These are phyloP conservation scores for Spatholobus suberectus DNA, from an alignment of 306 rosid genomes.

Conservation along the genomic window DNA sequence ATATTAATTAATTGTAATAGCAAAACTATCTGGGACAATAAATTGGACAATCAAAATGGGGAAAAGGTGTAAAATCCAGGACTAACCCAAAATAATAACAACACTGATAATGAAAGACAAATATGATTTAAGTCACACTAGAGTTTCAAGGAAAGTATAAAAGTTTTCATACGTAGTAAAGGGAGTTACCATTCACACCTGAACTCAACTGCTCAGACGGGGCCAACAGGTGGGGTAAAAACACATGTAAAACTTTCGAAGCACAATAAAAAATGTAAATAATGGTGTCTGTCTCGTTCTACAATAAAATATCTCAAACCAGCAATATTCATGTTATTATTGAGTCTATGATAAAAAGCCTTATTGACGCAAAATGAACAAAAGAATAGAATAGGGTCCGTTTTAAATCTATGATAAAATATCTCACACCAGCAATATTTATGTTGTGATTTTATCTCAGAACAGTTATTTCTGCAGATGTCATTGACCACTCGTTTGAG, in stretches of 20 bases:
- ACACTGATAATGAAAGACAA: neutral
- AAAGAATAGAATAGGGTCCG: neutral
- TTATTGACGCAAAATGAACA: neutral
- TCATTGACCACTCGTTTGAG: neutral
- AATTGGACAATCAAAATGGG: neutral
- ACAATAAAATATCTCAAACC: neutral
- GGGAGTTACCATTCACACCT: neutral
- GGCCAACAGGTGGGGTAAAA: neutral
- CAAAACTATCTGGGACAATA: neutral
- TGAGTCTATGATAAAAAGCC: neutral
- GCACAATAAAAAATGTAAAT: neutral
- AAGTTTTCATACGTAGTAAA: neutral
- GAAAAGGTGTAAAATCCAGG: neutral
- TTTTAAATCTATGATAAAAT: neutral
- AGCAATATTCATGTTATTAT: neutral
- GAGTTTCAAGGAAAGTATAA: neutral
- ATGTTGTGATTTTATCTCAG: neutral
- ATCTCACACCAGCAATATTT: constrained; percentile 24
- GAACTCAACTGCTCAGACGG: neutral
- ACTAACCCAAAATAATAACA: neutral
- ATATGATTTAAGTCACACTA: neutral
- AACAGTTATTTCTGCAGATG: neutral
- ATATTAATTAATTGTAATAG: neutral
- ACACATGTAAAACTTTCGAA: neutral
- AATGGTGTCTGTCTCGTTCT: neutral